These are phyloP conservation scores for Mikania micrantha DNA, from an alignment of 129 eudicot genomes.

Conservation along the genomic window DNA sequence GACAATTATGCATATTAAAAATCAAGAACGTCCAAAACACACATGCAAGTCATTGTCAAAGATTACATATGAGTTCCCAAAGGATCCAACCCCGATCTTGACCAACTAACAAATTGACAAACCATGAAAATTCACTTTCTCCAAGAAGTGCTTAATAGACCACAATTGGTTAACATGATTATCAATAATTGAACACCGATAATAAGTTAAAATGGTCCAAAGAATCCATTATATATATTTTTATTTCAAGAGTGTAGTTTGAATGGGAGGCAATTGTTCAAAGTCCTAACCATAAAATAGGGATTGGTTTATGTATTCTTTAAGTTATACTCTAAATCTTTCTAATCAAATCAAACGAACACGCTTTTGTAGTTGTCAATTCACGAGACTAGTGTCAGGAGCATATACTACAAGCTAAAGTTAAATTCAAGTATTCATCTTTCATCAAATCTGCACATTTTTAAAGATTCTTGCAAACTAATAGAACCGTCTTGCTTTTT, in stretches of 20 bases:
- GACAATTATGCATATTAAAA: slow-evolving; percentile 8
- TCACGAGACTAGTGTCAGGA: slow-evolving; percentile 8
- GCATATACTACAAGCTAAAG: neutral
- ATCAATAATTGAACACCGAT: slow-evolving; percentile 23
- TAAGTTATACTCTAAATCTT: slow-evolving; percentile 22
- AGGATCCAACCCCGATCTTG: slow-evolving; percentile 18
- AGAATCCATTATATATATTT: slow-evolving; percentile 21
- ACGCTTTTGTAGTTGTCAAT: slow-evolving; percentile 14
- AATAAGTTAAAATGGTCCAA: slow-evolving; percentile 24
- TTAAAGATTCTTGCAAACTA: no score
- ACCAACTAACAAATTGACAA: slow-evolving; percentile 20
- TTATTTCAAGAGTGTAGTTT: slow-evolving; percentile 27
- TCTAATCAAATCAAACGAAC: slow-evolving; percentile 16
- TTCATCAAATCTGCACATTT: neutral
- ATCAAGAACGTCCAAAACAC: slow-evolving; percentile 15
- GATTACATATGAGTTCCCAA: slow-evolving; percentile 25
- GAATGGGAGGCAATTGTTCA: slow-evolving; percentile 38
- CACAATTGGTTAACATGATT: slow-evolving; percentile 17
- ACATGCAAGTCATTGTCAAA: slow-evolving; percentile 27
- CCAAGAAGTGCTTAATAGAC: neutral
- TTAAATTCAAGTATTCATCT: neutral
- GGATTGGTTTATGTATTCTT: slow-evolving; percentile 16
- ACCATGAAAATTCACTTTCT: neutral
- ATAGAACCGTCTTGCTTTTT: no score
- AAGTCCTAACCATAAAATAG: slow-evolving; percentile 35